A percentile compares a stretch with the other conserved stretches of the same genome.
Evolutionary conservation across 805 yeast species (phyloP).

Genomic region (Suhomyces pyralidae): DNA sequence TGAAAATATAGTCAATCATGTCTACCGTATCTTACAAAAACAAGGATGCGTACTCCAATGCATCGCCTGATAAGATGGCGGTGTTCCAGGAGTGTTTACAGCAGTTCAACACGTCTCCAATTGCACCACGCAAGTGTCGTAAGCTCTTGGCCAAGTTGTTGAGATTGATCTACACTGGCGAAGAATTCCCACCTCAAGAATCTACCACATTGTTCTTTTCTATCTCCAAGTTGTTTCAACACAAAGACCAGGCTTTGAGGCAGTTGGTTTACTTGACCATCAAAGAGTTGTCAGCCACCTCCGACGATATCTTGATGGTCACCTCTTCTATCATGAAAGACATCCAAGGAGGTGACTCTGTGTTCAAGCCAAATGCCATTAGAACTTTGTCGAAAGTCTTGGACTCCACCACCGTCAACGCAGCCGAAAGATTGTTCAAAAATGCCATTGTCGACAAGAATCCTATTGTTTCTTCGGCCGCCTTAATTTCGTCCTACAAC

Average conservation of each 20-base stretch:
- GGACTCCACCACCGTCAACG: slow-evolving; percentile 86
- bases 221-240: slow-evolving; percentile 91
- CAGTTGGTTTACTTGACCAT: slow-evolving; percentile 93
- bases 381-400: slow-evolving; percentile 87
- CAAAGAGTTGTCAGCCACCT: slow-evolving; percentile 80
- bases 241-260: slow-evolving; percentile 80
- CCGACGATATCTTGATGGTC: slow-evolving; percentile 94
- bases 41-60: slow-evolving; percentile 59
- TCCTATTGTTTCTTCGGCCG: slow-evolving; percentile 90
- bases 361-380: slow-evolving; percentile 92
- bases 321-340: slow-evolving; percentile 98
- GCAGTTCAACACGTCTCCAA: slow-evolving; percentile 88
- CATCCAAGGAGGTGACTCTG: slow-evolving; percentile 81
- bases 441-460: slow-evolving; percentile 89
- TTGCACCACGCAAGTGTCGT: slow-evolving; percentile 85
- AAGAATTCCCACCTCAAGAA: slow-evolving; percentile 80
- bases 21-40: slow-evolving; percentile 82
- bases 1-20: slow-evolving; percentile 40
- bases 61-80: slow-evolving; percentile 91
- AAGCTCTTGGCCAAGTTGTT: slow-evolving; percentile 75
- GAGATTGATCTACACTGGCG: slow-evolving; percentile 81
- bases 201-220: slow-evolving; percentile 92
- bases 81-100: slow-evolving; percentile 93
- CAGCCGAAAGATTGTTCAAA: slow-evolving; percentile 88
- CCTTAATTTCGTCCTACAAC: slow-evolving; percentile 87